Evolutionary conservation across 2,329 filamentous ascomycete species (phyloP).

Genomic region (Davidsoniella neocaledoniae): DNA sequence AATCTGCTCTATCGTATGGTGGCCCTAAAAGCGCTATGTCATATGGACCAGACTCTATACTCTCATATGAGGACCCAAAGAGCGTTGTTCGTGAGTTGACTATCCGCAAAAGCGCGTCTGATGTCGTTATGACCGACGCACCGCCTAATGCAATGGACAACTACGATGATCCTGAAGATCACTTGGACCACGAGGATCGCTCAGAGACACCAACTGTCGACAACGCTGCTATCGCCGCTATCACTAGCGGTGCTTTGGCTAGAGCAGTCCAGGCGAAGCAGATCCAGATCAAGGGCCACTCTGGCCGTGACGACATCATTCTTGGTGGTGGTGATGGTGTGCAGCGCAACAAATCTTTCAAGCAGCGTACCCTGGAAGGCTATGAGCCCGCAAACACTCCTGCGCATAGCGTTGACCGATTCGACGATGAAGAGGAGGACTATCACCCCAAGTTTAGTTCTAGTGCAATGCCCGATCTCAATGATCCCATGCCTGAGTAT

Average conservation of each 20-base stretch:
- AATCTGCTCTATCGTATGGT: conserved; percentile 10
- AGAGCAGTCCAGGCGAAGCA: conserved; percentile 34
- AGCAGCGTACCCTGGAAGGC: conserved; percentile 43
- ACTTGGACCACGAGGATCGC: conserved; percentile 4
- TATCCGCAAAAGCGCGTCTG: conserved; percentile 7
- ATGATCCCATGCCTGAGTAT: conserved; percentile 62
- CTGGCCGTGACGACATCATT: conserved; percentile 18
- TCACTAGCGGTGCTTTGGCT: conserved; percentile 38
- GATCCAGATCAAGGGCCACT: conserved; percentile 10
- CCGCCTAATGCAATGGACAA: neutral
- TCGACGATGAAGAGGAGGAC: conserved; percentile 27
- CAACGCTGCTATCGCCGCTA: conserved; percentile 23
- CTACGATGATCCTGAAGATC: neutral
- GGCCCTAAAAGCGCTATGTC: conserved; percentile 13
- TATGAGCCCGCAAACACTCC: conserved; percentile 38
- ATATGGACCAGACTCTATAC: conserved; percentile 23
- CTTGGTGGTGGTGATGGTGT: conserved; percentile 28
- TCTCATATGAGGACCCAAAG: conserved; percentile 20
- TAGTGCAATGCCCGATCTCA: conserved; percentile 50
- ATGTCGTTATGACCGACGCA: conserved; percentile 4
- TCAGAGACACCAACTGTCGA: conserved; percentile 36
- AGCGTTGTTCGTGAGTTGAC: conserved; percentile 8
- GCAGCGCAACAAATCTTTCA: conserved; percentile 46
- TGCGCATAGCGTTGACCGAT: conserved; percentile 40
- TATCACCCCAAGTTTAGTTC: conserved; percentile 40